Base-by-base conservation (phyloP, 2,329 filamentous ascomycete genomes). In the Coccinonectria pachysandricola region DNA sequence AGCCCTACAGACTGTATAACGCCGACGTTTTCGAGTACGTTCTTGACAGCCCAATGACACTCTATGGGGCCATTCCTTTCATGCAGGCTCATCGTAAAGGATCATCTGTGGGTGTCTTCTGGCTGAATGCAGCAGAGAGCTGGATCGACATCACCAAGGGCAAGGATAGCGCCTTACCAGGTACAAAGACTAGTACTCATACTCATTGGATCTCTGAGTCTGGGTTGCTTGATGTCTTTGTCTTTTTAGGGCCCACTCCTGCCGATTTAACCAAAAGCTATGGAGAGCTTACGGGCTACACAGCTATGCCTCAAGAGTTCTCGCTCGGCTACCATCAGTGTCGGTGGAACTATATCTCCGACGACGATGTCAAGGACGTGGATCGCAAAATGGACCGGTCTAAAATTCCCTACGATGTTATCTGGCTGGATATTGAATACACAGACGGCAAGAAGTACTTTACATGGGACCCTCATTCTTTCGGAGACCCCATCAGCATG, bases 391-490 rank as follows among this genome's bases (percentile, higher is more conserved):
- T 98, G 62, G 87, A 96, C 62, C 92, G 91, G 60, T 75, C 78
- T 57, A 79, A 84, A 50, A 95, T 98, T 28, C 91, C 91, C 0
- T 98, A 96, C 60, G 91, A 98, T 56, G 83, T 96, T 38, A 98
- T 98, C 46, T 98, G 91, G 91, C 75, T 98, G 11, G 91, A 98
- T 46, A 84, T 98, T 41, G 91, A 98, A 59, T 98, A 96, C 56
- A 92, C 87, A 0, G 83, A 98, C 34, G 86, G 81, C 54, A 88
- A 91, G 59, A 92, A 94, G 60, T 98, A 98, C 63, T 98, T 98
- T 53, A 95, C 87, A 1, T 98, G 86, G 83, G 88, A 98, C 47
- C 71, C 77, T 12, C 69, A 93, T 48, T 91, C 78, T 25, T 98
- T 98, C 57, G 68, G 75, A 9, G 76, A 96, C 43, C 87, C 91